Percentiles rank a stretch among this genome's conserved stretches.
phyloP scores from a whole-genome alignment of 176 grass and related monocot species.

The Oryza brachyantha region DNA sequence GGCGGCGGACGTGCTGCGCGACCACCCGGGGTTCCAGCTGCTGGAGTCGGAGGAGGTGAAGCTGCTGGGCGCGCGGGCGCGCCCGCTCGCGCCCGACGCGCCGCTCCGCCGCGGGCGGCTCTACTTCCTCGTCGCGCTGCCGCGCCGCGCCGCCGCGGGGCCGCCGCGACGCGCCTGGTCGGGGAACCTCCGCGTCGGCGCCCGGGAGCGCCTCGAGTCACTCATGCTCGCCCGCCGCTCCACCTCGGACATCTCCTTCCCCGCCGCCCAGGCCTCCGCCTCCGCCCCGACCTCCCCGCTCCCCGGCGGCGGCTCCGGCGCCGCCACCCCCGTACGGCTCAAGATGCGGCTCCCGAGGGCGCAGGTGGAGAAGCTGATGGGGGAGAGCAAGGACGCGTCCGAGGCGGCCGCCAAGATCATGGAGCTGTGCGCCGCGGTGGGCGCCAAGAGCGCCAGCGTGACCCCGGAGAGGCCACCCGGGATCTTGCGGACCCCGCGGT shows the following conservation, averaged over 20 bases:
- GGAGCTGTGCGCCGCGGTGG: conserved; percentile 47
- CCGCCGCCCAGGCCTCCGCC: conserved; percentile 22
- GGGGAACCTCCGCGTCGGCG: conserved; percentile 60
- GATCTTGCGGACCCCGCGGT: conserved; percentile 42
- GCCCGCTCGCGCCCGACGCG: conserved; percentile 47
- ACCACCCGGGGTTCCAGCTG: conserved; percentile 64
- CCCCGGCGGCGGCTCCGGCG: not conserved
- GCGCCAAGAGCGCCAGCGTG: conserved; percentile 24
- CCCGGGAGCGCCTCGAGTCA: conserved; percentile 78
- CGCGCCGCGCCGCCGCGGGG: conserved; percentile 23
- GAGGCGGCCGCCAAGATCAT: conserved; percentile 74
- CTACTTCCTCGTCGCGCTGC: conserved; percentile 89
- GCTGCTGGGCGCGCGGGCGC: conserved; percentile 55
- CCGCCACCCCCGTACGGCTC: conserved; percentile 44
- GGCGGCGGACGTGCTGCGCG: conserved; percentile 56
- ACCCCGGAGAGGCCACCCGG: conserved; percentile 42
- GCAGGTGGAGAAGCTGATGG: conserved; percentile 71
- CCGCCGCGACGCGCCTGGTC: conserved; percentile 64
- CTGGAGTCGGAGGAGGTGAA: conserved; percentile 79
- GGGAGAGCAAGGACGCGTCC: conserved; percentile 50
- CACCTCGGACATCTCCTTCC: conserved; percentile 69
- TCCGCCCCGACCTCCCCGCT: conserved; percentile 40
- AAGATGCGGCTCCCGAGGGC: conserved; percentile 64
- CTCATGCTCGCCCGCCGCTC: conserved; percentile 79
- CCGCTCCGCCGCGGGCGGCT: conserved; percentile 49